A percentile compares a stretch with the other conserved stretches of the same genome.
phyloP scores from a whole-genome alignment of 352 stramenopile genomes.

The Globisporangium alternatum region DNA sequence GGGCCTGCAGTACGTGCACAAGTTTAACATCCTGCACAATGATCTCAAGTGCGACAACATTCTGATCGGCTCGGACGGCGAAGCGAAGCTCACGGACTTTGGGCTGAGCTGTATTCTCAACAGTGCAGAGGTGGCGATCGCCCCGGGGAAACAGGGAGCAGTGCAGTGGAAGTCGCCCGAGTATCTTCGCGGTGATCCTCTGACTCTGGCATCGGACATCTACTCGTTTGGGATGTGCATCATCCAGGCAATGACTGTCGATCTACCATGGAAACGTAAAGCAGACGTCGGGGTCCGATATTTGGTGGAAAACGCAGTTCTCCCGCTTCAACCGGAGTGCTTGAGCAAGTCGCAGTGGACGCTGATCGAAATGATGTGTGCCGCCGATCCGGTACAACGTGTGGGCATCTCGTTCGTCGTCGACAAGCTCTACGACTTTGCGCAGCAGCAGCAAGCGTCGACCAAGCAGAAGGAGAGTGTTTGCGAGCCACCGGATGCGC shows the following conservation, averaged over 20 bases:
- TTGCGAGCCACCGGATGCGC: not conserved
- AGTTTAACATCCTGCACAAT: constrained; percentile 1
- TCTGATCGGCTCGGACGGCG: not conserved
- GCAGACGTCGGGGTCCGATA: not conserved
- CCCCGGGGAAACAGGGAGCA: not conserved
- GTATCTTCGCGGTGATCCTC: not conserved
- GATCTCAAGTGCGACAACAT: constrained; percentile 13
- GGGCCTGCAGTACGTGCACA: not conserved
- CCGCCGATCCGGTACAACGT: not conserved
- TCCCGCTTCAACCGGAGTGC: not conserved
- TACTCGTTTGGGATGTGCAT: constrained; percentile 1
- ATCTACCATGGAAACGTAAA: constrained; percentile 15
- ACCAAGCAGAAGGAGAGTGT: no score
- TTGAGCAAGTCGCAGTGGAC: not conserved
- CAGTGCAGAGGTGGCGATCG: constrained; percentile 1
- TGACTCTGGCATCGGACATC: not conserved
- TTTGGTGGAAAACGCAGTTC: not conserved
- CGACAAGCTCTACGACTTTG: not conserved
- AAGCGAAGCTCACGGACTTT: constrained; percentile 10
- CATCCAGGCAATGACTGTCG: constrained; percentile 10
- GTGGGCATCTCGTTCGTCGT: not conserved
- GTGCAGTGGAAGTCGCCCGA: not conserved
- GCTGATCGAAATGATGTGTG: constrained; percentile 5
- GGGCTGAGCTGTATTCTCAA: constrained; percentile 8
- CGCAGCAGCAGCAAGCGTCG: not conserved